Evolutionary conservation across 2,329 filamentous ascomycete species (phyloP).

Genomic region (Cercospora zeae-maydis): DNA sequence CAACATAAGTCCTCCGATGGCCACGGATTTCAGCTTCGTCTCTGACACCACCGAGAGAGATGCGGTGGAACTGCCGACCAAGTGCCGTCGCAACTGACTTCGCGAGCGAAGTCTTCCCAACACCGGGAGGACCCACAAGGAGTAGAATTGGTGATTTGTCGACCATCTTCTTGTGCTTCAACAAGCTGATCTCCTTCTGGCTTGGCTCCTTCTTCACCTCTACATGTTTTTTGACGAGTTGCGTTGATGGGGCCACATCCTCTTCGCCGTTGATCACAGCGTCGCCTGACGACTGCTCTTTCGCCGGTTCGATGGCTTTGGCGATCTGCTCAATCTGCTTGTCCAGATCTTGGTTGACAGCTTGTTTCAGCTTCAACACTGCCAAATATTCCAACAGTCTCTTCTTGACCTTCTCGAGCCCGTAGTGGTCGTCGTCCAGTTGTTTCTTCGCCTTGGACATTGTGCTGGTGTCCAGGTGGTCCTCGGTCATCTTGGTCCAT

Average conservation of each 20-base stretch:
- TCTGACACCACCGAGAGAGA: slow-evolving; percentile 89
- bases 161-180: slow-evolving; percentile 78
- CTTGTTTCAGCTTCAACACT: slow-evolving; percentile 91
- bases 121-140: slow-evolving; percentile 86
- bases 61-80: slow-evolving; percentile 92
- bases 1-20: slow-evolving; percentile 92
- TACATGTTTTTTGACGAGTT: slow-evolving; percentile 28
- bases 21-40: slow-evolving; percentile 97
- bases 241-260: slow-evolving; percentile 47
- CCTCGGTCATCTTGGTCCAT: slow-evolving; percentile 80
- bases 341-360: slow-evolving; percentile 78
- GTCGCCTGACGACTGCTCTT: slow-evolving; percentile 38
- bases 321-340: slow-evolving; percentile 63
- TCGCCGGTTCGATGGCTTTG: slow-evolving; percentile 40
- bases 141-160: slow-evolving; percentile 96
- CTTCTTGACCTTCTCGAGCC: slow-evolving; percentile 96
- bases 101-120: slow-evolving; percentile 92
- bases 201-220: slow-evolving; percentile 42
- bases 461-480: slow-evolving; percentile 78
- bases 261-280: slow-evolving; percentile 53
- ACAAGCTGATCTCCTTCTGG: slow-evolving; percentile 64
- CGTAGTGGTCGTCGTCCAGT: slow-evolving; percentile 93
- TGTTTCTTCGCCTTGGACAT: slow-evolving; percentile 77
- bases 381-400: slow-evolving; percentile 90
- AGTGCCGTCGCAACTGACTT: slow-evolving; percentile 89